Base-by-base conservation (phyloP, 164 flowering plant genomes). In the Saururus chinensis region DNA sequence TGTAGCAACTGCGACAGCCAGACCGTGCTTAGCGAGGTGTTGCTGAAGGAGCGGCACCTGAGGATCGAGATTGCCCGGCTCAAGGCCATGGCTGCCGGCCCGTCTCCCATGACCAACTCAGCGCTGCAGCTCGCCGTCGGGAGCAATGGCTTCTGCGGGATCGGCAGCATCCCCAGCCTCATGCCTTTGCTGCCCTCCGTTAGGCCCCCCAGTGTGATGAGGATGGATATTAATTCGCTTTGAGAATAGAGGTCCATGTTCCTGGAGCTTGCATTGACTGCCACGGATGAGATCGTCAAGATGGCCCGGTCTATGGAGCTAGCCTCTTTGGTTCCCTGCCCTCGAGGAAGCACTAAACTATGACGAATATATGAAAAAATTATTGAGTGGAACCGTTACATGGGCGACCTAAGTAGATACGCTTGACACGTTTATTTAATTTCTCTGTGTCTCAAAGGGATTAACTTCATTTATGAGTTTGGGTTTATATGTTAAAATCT, bases 1-100 rank as follows among this genome's bases (percentile, higher is more conserved):
- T 93, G 99, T 79, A 75, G 76, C 21, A 88, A 83, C 77, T 90
- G 99, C 37, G 97, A 96, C 0, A 96, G 99, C 10, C 89, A 91
- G 0, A 95, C 96, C 4, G 79, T 93, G 59, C 79, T 88, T 1
- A 96, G 97, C 0, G 98, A 89, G 26, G 76, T 85, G 0, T 90
- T 97, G 5, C 68, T 93, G 19, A 96, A 90, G 57, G 99, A 90
- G 51, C 97, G 88, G 64, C 97, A 90, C 26, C 86, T 93, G 19
- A 68, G 97, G 75, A 81, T 93, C 40, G 99, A 93, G 68, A 90
- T 90, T 71, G 97, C 89, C 4, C 80, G 96, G 0, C 64, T 93
- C 0, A 85, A 87, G 61, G 62, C 90, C 0, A 55, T 84, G 26
- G 71, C 71, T 6, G n/a, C 40, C 40, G 62, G 82, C 1, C 66